Base-by-base conservation (phyloP, 129 eudicot species). In the Arctium minus region DNA sequence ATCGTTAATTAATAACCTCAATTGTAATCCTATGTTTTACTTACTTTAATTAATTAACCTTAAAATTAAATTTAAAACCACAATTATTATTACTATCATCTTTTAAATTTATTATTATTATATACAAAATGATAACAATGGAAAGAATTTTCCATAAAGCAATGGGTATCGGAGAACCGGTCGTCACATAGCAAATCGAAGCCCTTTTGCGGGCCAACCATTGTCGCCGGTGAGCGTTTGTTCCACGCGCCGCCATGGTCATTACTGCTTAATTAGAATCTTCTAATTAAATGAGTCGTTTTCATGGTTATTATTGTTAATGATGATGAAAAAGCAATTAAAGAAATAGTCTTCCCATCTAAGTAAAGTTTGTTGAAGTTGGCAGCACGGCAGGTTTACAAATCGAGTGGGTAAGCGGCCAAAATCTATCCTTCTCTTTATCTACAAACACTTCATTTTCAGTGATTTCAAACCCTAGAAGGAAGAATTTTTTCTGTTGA, bases 301-400 rank as follows among this genome's bases (percentile, higher is more conserved):
- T 22, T 80, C 29, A 74, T 48, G 72, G 33, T 1, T 30, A 80
- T 73, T 11, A 75, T 69, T 30, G 15, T 53, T 80, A 74, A 18
- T 85, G 68, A 27, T 68, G 4, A 75, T 68, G 12, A 75, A 74
- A 36, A 68, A 65, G 29, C 72, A 79, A 73, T 42, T 84, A 69
- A 75, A 78, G 38, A 79, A 84, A 86, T 90, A 87, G 90, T 91
- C 97, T 93, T 93, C 82, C 75, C 70, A 92, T 81, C 83, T 33
- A 93, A 91, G 97, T 84, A 88, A 93, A 90, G 98, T 93, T 87
- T 74, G 98, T 87, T 93, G 93, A 88, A 79, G 94, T 86, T 85
- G 92, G 91, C 88, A 85, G 82, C 79, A 80, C 73, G 82, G 77
- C 88, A 84, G 87, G 87, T 65, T 84, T 60, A 79, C 37, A 79